phyloP scores from a whole-genome alignment of 306 rosid species.

The Vigna reflexopilosa region DNA sequence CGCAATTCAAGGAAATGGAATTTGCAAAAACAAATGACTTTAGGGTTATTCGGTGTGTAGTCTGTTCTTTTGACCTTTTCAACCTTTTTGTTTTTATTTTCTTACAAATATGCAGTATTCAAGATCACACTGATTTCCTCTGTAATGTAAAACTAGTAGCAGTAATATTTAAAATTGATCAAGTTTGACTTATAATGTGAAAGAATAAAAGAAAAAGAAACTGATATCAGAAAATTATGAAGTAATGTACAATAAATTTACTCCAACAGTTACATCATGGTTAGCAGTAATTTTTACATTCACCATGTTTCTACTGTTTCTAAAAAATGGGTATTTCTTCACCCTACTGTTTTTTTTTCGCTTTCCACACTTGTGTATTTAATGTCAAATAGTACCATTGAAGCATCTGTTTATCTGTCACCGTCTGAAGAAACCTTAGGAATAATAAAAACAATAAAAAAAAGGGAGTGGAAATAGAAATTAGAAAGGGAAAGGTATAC shows the following conservation, averaged over 20 bases:
- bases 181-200: conserved; percentile 45
- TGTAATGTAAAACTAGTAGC: conserved; percentile 30
- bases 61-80: conserved; percentile 52
- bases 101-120: conserved; percentile 40
- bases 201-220: neutral
- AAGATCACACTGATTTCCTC: conserved; percentile 41
- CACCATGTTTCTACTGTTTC: no score
- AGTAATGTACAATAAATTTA: no score
- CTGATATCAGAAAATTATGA: no score
- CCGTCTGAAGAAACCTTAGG: conserved; percentile 35
- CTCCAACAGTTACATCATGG: no score
- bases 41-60: conserved; percentile 38
- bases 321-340: neutral
- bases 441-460: conserved; percentile 35
- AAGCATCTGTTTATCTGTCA: conserved; percentile 52
- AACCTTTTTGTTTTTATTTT: neutral
- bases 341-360: neutral
- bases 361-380: neutral
- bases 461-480: neutral
- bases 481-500: conserved; percentile 15
- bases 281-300: no score
- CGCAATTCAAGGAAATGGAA: conserved; percentile 40
- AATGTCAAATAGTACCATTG: conserved; percentile 26
- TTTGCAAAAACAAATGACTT: conserved; percentile 34
- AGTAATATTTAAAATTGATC: neutral